Evolutionary conservation across 176 grass and related monocot species (phyloP).

Genomic region (Eremochloa ophiuroides): DNA sequence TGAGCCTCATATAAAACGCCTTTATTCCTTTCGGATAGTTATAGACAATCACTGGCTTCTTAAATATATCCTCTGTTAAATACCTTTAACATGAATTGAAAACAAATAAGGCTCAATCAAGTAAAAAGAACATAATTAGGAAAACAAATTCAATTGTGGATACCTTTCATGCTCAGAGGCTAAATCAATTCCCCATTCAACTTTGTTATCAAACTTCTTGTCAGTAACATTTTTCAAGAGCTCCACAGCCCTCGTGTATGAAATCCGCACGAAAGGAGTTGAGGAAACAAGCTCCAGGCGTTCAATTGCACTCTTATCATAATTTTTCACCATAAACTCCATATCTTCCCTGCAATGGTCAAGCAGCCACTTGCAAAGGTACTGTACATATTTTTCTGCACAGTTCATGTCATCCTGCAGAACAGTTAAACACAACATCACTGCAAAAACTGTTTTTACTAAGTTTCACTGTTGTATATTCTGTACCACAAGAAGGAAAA

Average conservation of each 20-base stretch:
- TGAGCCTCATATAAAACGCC: conserved; percentile 96
- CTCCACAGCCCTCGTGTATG: conserved; percentile 80
- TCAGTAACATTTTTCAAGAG: conserved; percentile 64
- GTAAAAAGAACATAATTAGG: background rate
- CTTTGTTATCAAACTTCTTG: conserved; percentile 80
- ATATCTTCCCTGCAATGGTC: conserved; percentile 76
- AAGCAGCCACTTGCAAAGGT: conserved; percentile 93
- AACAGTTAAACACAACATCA: background rate
- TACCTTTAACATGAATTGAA: conserved; percentile 47
- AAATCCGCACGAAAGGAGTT: conserved; percentile 64
- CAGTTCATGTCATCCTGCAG: conserved; percentile 90
- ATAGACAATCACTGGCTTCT: conserved; percentile 96
- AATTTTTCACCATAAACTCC: conserved; percentile 93
- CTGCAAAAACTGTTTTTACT: background rate
- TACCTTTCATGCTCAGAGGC: conserved; percentile 97
- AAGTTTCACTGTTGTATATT: background rate
- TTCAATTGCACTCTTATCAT: conserved; percentile 75
- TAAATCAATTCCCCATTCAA: conserved; percentile 98
- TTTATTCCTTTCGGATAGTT: conserved; percentile 98
- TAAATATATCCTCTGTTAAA: conserved; percentile 95
- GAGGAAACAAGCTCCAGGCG: conserved; percentile 82
- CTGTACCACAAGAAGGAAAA: background rate
- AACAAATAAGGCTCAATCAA: background rate
- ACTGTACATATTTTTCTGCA: conserved; percentile 84
- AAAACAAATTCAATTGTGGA: background rate